A percentile compares a stretch with the other conserved stretches of the same genome.
phyloP scores from a whole-genome alignment of 495 filamentous ascomycete genomes.

The Tuber indicum region DNA sequence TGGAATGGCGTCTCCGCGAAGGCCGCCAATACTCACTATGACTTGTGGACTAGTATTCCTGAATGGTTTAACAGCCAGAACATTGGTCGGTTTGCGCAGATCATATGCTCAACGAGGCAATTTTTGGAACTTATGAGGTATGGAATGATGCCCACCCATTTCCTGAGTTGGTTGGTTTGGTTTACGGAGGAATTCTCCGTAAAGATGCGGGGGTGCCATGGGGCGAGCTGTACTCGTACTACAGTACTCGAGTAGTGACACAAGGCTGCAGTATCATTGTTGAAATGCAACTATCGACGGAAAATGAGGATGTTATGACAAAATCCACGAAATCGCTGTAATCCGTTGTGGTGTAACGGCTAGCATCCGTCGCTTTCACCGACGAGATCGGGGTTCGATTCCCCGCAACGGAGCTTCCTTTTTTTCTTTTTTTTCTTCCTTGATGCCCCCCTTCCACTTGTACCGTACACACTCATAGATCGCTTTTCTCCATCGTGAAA shows the following conservation, averaged over 20 bases:
- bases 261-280: too few species aligned
- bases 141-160: neutral
- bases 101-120: slow-evolving; percentile 15
- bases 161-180: slow-evolving; percentile 9
- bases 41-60: slow-evolving; percentile 15
- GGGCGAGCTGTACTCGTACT: too few species aligned
- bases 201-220: too few species aligned
- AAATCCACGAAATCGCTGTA: neutral
- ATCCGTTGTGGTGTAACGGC: slow-evolving; percentile 37
- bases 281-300: too few species aligned
- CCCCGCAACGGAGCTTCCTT: slow-evolving; percentile 31
- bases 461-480: too few species aligned
- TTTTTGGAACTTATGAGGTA: slow-evolving; percentile 24
- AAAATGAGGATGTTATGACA: neutral
- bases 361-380: slow-evolving; percentile 39
- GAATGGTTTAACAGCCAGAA: slow-evolving; percentile 16
- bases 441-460: neutral
- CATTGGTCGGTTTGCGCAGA: slow-evolving; percentile 24
- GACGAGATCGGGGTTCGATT: slow-evolving; percentile 41
- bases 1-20: too few species aligned
- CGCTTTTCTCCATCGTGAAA: neutral
- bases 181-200: too few species aligned
- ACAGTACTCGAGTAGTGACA: too few species aligned
- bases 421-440: slow-evolving; percentile 13
- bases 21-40: slow-evolving; percentile 18